Evolutionary conservation across 805 yeast species (phyloP).

Genomic region (Candida maesae): DNA sequence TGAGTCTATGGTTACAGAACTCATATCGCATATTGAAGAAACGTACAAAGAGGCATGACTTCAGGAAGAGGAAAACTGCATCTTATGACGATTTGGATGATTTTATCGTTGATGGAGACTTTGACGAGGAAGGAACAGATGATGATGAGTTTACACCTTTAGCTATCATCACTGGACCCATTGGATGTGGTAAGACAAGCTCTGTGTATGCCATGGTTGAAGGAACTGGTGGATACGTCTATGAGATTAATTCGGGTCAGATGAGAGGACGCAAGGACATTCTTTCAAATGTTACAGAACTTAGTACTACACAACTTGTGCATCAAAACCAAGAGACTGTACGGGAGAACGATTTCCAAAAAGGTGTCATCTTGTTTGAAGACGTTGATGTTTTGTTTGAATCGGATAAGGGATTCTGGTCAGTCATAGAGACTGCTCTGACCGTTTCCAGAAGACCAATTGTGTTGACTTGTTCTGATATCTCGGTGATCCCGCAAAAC

Average conservation of each 20-base stretch:
- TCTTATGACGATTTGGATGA: constrained; percentile 28
- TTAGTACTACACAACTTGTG: constrained; percentile 80
- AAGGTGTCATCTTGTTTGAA: constrained; percentile 74
- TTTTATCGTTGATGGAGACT: constrained; percentile 29
- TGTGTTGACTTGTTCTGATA: constrained; percentile 57
- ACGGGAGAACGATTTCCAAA: constrained; percentile 34
- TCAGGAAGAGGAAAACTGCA: constrained; percentile 24
- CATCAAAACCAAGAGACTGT: constrained; percentile 35
- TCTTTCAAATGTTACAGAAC: constrained; percentile 60
- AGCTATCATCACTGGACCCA: constrained; percentile 62
- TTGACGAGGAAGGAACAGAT: constrained; percentile 18
- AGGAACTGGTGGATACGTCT: constrained; percentile 63
- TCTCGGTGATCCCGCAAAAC: constrained; percentile 42
- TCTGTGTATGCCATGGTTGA: constrained; percentile 64
- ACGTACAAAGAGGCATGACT: constrained; percentile 31
- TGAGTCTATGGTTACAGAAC: constrained; percentile 30
- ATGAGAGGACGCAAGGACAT: constrained; percentile 71
- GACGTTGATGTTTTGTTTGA: constrained; percentile 80
- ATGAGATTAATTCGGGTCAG: constrained; percentile 77
- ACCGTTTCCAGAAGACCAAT: constrained; percentile 65
- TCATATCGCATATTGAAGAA: constrained; percentile 33
- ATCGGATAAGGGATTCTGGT: constrained; percentile 80
- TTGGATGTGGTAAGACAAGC: constrained; percentile 77
- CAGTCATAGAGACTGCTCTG: constrained; percentile 57
- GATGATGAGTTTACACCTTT: constrained; percentile 51